Evolutionary conservation across 2,329 filamentous ascomycete species (phyloP).

Genomic region (Xylariaceae sp.): DNA sequence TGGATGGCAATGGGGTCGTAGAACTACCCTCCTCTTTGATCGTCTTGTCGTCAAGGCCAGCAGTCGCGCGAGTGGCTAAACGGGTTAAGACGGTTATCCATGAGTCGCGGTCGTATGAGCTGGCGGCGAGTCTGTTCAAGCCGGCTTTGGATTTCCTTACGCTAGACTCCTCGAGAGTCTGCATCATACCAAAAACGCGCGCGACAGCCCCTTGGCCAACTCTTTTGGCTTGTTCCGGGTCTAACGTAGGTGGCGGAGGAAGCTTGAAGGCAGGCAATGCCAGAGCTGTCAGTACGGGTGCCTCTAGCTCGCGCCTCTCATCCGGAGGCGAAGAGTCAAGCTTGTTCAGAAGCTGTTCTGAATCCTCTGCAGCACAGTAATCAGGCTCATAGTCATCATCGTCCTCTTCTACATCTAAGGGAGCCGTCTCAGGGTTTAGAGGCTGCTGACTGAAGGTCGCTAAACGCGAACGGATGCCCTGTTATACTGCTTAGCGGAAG

Average conservation of each 20-base stretch:
- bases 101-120: conserved; percentile 76
- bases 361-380: conserved; percentile 70
- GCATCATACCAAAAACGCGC: conserved; percentile 74
- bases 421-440: conserved; percentile 54
- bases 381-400: conserved; percentile 94
- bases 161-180: conserved; percentile 62
- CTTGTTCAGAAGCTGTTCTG: conserved; percentile 72
- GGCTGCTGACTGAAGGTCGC: conserved; percentile 41
- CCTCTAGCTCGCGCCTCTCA: conserved; percentile 40
- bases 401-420: conserved; percentile 65
- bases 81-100: conserved; percentile 87
- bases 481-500: conserved; percentile 9
- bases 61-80: conserved; percentile 72
- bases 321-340: conserved; percentile 63
- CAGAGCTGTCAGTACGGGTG: conserved; percentile 47
- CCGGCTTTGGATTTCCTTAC: conserved; percentile 62
- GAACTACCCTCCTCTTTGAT: conserved; percentile 54
- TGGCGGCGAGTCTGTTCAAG: conserved; percentile 78
- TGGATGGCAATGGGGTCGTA: conserved; percentile 22
- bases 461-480: conserved; percentile 51
- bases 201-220: conserved; percentile 69
- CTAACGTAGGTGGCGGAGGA: conserved; percentile 69
- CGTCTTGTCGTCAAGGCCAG: conserved; percentile 57
- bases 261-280: conserved; percentile 75
- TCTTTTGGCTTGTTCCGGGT: conserved; percentile 63